Conservation (phyloP, 2,329 filamentous ascomycete genomes). For the Cladosporium phlei region DNA sequence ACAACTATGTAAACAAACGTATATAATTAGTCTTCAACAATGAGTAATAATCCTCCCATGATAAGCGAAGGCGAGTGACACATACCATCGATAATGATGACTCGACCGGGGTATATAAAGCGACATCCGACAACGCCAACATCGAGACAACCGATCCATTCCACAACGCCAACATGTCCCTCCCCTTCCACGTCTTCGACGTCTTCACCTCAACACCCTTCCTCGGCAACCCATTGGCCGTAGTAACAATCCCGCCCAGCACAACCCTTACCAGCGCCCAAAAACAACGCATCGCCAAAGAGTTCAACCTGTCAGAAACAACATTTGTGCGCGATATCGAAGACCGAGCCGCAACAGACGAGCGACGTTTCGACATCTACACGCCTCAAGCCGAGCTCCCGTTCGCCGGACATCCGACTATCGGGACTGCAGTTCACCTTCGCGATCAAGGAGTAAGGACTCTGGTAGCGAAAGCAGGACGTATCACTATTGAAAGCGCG, state of each 20-base stretch:
- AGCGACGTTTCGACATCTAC: conserved; percentile 41
- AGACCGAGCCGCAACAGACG: background rate
- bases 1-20: no score
- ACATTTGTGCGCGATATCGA: conserved; percentile 44
- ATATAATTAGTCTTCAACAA: no score
- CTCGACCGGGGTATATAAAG: no score
- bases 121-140: no score
- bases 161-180: conserved; percentile 1
- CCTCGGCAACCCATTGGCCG: conserved; percentile 48
- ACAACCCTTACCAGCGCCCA: conserved; percentile 26
- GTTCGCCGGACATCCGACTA: conserved; percentile 55
- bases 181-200: conserved; percentile 21
- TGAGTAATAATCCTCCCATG: no score
- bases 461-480: conserved; percentile 36
- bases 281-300: conserved; percentile 48
- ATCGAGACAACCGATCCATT: no score
- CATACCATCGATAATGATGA: no score
- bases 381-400: conserved; percentile 47
- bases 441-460: background rate
- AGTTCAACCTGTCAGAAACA: conserved; percentile 53
- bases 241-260: conserved; percentile 40
- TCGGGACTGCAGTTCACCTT: conserved; percentile 45
- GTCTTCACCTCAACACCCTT: conserved; percentile 44
- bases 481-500: conserved; percentile 34
- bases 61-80: no score